A percentile compares a stretch with the other conserved stretches of the same genome.
These are phyloP conservation scores for Daedaleopsis nitida DNA, from an alignment of 768 basidiomycete genomes.

Conservation along the genomic window DNA sequence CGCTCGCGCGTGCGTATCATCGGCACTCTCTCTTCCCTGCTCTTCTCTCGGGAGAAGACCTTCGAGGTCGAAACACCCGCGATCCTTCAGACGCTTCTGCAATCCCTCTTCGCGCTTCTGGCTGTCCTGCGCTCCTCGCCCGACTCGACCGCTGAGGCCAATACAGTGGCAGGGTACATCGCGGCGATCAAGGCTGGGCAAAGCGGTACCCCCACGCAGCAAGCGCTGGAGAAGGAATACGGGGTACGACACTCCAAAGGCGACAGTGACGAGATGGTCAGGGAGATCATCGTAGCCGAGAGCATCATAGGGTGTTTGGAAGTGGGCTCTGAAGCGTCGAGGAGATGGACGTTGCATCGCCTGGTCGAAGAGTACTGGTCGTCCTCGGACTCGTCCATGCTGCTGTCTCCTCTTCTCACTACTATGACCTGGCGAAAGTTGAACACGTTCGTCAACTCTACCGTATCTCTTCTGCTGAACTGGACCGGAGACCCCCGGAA, in stretches of 20 bases:
- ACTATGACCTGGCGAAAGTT: slow-evolving; percentile 53
- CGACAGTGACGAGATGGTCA: slow-evolving; percentile 42
- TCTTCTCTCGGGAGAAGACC: slow-evolving; percentile 46
- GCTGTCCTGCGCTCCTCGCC: slow-evolving; percentile 36
- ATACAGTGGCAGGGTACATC: slow-evolving; percentile 45
- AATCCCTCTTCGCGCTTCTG: slow-evolving; percentile 53
- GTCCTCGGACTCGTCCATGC: slow-evolving; percentile 29
- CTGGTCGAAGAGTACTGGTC: slow-evolving; percentile 59
- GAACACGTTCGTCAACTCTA: slow-evolving; percentile 37
- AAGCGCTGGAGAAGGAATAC: slow-evolving; percentile 53
- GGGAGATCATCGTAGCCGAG: slow-evolving; percentile 50
- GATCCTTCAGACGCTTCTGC: slow-evolving; percentile 53
- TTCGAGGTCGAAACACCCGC: slow-evolving; percentile 44
- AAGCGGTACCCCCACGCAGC: slow-evolving; percentile 50
- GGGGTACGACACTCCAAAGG: slow-evolving; percentile 34
- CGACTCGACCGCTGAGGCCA: slow-evolving; percentile 35
- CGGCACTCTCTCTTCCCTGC: slow-evolving; percentile 46
- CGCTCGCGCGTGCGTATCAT: slow-evolving; percentile 52
- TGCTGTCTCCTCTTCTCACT: slow-evolving; percentile 47
- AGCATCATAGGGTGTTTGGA: slow-evolving; percentile 48
- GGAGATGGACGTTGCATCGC: slow-evolving; percentile 53
- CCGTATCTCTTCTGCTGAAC: slow-evolving; percentile 33
- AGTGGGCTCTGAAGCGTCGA: slow-evolving; percentile 43
- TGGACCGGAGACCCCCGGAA: slow-evolving; percentile 17
- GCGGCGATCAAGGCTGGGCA: slow-evolving; percentile 46